Evolutionary conservation across 2,329 filamentous ascomycete species (phyloP).

Genomic region (Knufia petricola): DNA sequence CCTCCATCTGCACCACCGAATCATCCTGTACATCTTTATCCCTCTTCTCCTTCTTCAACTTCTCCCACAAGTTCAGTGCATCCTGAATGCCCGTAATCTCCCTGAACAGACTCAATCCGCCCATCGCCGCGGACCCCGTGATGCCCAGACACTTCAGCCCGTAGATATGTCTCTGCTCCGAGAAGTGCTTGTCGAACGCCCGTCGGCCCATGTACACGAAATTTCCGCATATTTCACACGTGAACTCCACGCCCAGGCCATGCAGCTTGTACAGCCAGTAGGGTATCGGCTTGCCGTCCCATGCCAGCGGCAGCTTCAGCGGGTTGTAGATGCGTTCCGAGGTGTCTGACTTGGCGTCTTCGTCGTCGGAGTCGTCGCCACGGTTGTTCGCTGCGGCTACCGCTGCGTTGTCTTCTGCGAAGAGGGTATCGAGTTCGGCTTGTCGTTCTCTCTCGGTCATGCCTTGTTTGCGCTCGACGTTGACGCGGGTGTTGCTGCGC

Average conservation of each 20-base stretch:
- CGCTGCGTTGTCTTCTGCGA: constrained; percentile 49
- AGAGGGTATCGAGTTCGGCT: constrained; percentile 82
- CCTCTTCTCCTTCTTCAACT: constrained; percentile 70
- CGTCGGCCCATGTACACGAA: constrained; percentile 97
- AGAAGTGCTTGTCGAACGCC: constrained; percentile 98
- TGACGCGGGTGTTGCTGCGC: constrained; percentile 79
- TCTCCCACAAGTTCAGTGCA: constrained; percentile 80
- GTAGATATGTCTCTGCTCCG: constrained; percentile 84
- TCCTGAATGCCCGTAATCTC: constrained; percentile 92
- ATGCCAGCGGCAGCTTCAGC: constrained; percentile 85
- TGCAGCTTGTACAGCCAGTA: constrained; percentile 99
- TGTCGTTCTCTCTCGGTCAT: constrained; percentile 96
- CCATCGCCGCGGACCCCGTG: constrained; percentile 36
- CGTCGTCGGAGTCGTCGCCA: constrained; percentile 43
- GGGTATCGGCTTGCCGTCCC: constrained; percentile 98
- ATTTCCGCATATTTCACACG: constrained; percentile 94
- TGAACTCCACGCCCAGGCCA: constrained; percentile 85
- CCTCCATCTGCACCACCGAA: constrained; percentile 89
- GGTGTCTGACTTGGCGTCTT: constrained; percentile 61
- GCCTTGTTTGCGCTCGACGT: constrained; percentile 90
- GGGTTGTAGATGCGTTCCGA: constrained; percentile 95
- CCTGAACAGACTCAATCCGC: constrained; percentile 75
- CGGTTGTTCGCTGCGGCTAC: constrained; percentile 21
- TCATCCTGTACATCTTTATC: constrained; percentile 55
- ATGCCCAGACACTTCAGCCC: constrained; percentile 90